These are phyloP conservation scores for Cryptococcus sp. DNA, from an alignment of 1,284 basidiomycete genomes.

Conservation along the genomic window DNA sequence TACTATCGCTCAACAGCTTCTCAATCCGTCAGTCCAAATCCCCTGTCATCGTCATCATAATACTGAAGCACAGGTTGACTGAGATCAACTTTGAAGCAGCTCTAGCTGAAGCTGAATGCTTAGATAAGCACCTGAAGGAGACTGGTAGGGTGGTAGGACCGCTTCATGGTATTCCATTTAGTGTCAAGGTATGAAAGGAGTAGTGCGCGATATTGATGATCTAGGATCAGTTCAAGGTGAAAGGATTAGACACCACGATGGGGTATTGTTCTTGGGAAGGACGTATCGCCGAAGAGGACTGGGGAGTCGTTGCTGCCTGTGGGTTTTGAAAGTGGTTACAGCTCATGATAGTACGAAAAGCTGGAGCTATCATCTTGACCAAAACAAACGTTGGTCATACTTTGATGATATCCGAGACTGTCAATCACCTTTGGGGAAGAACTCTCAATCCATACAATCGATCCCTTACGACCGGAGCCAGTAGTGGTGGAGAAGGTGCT, in stretches of 20 bases:
- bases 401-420: constrained; percentile 33
- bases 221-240: constrained; percentile 44
- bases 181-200: constrained; percentile 51
- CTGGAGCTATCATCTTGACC: constrained; percentile 26
- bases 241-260: constrained; percentile 34
- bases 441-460: constrained; percentile 54
- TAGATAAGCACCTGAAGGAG: constrained; percentile 56
- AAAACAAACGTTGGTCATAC: constrained; percentile 28
- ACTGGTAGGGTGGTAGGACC: constrained; percentile 56
- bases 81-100: constrained; percentile 64
- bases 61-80: constrained; percentile 61
- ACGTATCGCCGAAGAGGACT: neutral
- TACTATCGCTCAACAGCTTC: neutral
- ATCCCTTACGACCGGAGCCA: constrained; percentile 55
- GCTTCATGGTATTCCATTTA: constrained; percentile 61
- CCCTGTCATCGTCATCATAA: neutral
- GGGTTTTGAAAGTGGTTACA: constrained; percentile 3
- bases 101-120: constrained; percentile 55
- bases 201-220: constrained; percentile 1
- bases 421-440: constrained; percentile 29
- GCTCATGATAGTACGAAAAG: constrained; percentile 11
- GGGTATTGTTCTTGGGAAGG: constrained; percentile 21
- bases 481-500: constrained; percentile 58
- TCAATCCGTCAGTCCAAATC: neutral
- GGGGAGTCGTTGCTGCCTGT: constrained; percentile 7